Base-by-base conservation (phyloP, 1,284 basidiomycete species). In the Tilletiaria anomala region DNA sequence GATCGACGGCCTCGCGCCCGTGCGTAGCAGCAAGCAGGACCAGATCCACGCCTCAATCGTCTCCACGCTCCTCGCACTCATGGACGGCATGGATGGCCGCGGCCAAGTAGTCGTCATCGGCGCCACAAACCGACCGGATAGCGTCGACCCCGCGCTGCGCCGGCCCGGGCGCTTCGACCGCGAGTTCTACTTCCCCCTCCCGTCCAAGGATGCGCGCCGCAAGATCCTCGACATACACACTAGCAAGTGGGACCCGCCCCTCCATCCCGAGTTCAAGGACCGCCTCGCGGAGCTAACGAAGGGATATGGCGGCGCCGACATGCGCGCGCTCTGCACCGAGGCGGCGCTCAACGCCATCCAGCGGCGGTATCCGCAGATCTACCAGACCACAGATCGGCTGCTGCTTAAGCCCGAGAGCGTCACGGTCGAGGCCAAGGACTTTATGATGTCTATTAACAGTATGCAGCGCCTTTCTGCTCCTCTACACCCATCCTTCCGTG, bases 41-140 rank as follows among this genome's bases (percentile, higher is more conserved):
- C 93, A 99, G 69, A 96, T 97, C 43, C 93, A 99, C 65, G 91
- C 93, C 0, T 88, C 83, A 34, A 88, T 99, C 51, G 93, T 99
- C 6, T 87, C 83, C 36, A 99, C 93, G 0, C 73, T 99, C 11
- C 75, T 99, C 1, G 91, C 93, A 0, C 73, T 99, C 37, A 97
- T 97, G 91, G 93, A 97, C 66, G 93, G 93, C 36, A 99, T 99
- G 93, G 93, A 99, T 54, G 91, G 91, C 1, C 78, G 93, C 39
- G 53, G 79, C 2, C 88, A 94, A 68, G 89, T 97, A 18, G 78
- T 96, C n/a, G 85, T 97, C 34, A 94, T 96, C 54, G 91, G 93
- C 21, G 93, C 93, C 1, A 99, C 93, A 6, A 99, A 99, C 66
- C 70, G 93, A 45, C 91, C 91, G 0, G 93, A 99, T 69, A 84